Percentiles rank a stretch among this genome's conserved stretches.
phyloP scores from a whole-genome alignment of 345 rosid species.

The Chamaenerion angustifolium region DNA sequence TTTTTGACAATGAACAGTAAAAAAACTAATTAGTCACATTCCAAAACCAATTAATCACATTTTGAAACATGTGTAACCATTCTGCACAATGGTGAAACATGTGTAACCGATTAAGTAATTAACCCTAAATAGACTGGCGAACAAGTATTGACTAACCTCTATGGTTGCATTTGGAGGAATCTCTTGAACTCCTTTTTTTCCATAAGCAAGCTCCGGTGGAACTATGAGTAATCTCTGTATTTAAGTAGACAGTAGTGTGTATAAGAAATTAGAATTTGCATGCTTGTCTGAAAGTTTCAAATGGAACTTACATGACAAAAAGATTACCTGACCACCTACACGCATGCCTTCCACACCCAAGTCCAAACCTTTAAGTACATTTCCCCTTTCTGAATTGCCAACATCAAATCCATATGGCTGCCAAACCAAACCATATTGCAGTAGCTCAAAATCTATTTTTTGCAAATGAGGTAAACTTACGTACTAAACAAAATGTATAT shows the following conservation, averaged over 20 bases:
- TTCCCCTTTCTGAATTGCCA: slow-evolving; percentile 82
- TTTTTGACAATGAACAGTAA: too few species aligned
- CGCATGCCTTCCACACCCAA: slow-evolving; percentile 91
- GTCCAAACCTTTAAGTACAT: slow-evolving; percentile 84
- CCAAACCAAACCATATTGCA: slow-evolving; percentile 12
- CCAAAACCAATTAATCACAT: too few species aligned
- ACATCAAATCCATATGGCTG: slow-evolving; percentile 96
- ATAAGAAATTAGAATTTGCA: too few species aligned
- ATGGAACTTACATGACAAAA: too few species aligned
- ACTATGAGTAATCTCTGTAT: slow-evolving; percentile 64
- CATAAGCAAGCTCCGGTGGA: slow-evolving; percentile 91
- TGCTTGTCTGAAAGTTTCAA: too few species aligned
- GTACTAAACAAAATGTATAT: too few species aligned
- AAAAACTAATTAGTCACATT: too few species aligned
- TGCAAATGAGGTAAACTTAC: too few species aligned
- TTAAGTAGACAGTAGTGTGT: neutral
- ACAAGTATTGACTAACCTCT: slow-evolving; percentile 44
- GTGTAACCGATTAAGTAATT: too few species aligned
- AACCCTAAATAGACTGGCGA: too few species aligned
- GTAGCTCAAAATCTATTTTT: neutral
- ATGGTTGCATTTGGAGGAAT: slow-evolving; percentile 96
- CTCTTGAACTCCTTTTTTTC: slow-evolving; percentile 91
- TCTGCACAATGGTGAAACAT: too few species aligned
- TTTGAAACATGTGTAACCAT: too few species aligned
- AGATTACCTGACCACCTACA: slow-evolving; percentile 80